These are phyloP conservation scores for Globisporangium alternatum DNA, from an alignment of 352 stramenopile genomes.

Conservation along the genomic window DNA sequence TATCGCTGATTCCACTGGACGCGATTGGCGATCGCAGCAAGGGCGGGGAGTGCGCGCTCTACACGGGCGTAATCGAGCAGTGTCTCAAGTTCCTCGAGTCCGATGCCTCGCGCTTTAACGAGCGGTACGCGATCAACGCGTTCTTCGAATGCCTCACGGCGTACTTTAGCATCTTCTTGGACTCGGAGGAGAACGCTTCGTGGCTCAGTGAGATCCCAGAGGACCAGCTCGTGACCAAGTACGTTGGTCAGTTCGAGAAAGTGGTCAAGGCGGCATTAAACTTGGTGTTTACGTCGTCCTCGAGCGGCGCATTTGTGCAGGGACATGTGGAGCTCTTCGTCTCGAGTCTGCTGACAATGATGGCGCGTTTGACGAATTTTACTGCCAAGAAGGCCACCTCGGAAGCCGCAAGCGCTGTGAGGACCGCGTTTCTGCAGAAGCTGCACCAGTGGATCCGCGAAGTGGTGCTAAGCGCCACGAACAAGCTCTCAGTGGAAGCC, in stretches of 20 bases:
- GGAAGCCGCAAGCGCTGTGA: slow-evolving; percentile 24
- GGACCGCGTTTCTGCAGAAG: slow-evolving; percentile 26
- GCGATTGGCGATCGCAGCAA: slow-evolving; percentile 38
- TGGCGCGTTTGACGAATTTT: slow-evolving; percentile 30
- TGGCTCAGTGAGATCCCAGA: slow-evolving; percentile 30
- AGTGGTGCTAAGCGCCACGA: slow-evolving; percentile 25
- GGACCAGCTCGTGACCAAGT: slow-evolving; percentile 27
- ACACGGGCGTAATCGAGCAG: slow-evolving; percentile 62
- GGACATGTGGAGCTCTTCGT: slow-evolving; percentile 36
- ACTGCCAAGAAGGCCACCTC: slow-evolving; percentile 18
- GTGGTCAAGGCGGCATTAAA: slow-evolving; percentile 39
- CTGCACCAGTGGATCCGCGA: slow-evolving; percentile 41
- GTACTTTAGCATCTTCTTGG: slow-evolving; percentile 67
- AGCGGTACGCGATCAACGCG: slow-evolving; percentile 50
- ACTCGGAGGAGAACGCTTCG: slow-evolving; percentile 25
- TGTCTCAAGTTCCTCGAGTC: slow-evolving; percentile 71
- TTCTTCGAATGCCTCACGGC: slow-evolving; percentile 76
- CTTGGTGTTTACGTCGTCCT: slow-evolving; percentile 32
- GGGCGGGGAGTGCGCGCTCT: slow-evolving; percentile 43
- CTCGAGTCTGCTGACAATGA: slow-evolving; percentile 46
- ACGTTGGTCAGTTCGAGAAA: slow-evolving; percentile 71
- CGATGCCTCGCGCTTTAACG: slow-evolving; percentile 45
- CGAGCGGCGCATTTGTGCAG: slow-evolving; percentile 23
- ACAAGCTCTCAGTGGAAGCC: slow-evolving; percentile 33
- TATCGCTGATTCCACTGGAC: slow-evolving; percentile 70